These are phyloP conservation scores for Coprinopsis cinerea DNA, from an alignment of 768 basidiomycete genomes.

Conservation along the genomic window DNA sequence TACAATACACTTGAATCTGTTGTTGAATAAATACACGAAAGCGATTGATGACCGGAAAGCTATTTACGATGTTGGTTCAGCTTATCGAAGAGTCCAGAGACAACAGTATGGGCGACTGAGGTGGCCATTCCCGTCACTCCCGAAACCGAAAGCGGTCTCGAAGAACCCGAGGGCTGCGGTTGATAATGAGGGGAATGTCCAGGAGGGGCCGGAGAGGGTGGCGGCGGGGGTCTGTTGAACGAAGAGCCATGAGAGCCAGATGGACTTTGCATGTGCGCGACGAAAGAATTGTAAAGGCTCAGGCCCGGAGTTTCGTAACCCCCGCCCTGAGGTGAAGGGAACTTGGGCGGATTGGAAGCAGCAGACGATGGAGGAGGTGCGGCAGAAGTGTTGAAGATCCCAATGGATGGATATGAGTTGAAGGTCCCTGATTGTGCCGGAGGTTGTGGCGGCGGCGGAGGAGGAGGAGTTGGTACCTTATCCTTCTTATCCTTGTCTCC, in stretches of 20 bases:
- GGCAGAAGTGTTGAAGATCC: conserved; percentile 11
- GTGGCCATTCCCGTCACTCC: not conserved
- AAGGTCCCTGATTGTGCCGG: not conserved
- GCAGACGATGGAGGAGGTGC: conserved; percentile 36
- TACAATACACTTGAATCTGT: no score
- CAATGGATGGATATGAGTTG: conserved; percentile 1
- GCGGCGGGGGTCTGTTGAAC: not conserved
- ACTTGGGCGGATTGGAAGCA: conserved; percentile 4
- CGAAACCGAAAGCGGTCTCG: not conserved
- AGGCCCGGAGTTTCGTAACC: conserved; percentile 5
- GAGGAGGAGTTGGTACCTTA: not conserved
- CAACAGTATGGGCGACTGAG: conserved; percentile 5
- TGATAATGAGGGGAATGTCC: not conserved
- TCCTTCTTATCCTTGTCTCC: conserved; percentile 2
- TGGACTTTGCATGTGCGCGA: not conserved
- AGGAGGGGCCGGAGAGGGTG: conserved; percentile 2
- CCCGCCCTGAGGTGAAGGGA: not conserved
- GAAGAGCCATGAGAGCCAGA: not conserved
- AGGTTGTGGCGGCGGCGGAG: not conserved
- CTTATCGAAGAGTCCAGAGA: conserved; percentile 12
- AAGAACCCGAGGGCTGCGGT: not conserved
- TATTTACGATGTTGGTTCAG: conserved; percentile 12
- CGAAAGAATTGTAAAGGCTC: conserved; percentile 5
- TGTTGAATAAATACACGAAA: not conserved
- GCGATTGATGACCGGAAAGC: not conserved